A percentile compares a stretch with the other conserved stretches of the same genome.
Conservation (phyloP, 2,329 filamentous ascomycete genomes). For the Fusarium nematophilum region DNA sequence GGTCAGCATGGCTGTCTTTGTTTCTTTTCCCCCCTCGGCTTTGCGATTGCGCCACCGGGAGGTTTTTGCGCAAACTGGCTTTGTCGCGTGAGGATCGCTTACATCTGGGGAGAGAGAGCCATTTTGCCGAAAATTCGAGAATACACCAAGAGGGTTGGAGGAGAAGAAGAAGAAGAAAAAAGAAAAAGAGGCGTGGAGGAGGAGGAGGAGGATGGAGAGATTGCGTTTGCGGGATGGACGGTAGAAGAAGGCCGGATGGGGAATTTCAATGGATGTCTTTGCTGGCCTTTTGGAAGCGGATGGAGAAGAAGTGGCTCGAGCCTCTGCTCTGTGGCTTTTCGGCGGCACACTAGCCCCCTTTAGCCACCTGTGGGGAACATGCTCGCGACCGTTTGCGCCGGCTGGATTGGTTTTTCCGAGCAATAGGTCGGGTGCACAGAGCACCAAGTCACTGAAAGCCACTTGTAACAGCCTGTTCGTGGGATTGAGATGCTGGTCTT, state of each 20-base stretch:
- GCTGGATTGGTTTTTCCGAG: constrained; percentile 34
- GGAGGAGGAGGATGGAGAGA: constrained; percentile 27
- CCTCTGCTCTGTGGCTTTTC: constrained; percentile 29
- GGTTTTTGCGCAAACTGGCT: constrained; percentile 17
- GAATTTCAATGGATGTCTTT: constrained; percentile 37
- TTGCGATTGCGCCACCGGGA: constrained; percentile 24
- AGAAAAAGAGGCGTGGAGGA: constrained; percentile 18
- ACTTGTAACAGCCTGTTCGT: not conserved
- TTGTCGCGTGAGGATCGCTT: constrained; percentile 47
- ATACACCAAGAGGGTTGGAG: constrained; percentile 5
- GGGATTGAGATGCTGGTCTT: not conserved
- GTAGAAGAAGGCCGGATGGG: constrained; percentile 13
- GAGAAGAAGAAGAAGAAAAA: constrained; percentile 6
- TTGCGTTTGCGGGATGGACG: constrained; percentile 32
- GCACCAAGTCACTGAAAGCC: constrained; percentile 14
- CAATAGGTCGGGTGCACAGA: constrained; percentile 4
- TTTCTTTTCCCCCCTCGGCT: constrained; percentile 40
- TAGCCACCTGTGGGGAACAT: constrained; percentile 38
- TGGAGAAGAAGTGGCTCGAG: constrained; percentile 18
- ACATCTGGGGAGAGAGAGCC: constrained; percentile 75
- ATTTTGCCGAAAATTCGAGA: constrained; percentile 57
- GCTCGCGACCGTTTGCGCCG: constrained; percentile 10
- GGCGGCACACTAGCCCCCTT: constrained; percentile 36
- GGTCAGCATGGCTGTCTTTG: constrained; percentile 40
- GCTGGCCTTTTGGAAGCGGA: constrained; percentile 43